Evolutionary conservation across 73 alveolate genomes (phyloP), one percentile per base, ranked within the genome.

Genomic region (Tetrahymena borealis): DNA sequence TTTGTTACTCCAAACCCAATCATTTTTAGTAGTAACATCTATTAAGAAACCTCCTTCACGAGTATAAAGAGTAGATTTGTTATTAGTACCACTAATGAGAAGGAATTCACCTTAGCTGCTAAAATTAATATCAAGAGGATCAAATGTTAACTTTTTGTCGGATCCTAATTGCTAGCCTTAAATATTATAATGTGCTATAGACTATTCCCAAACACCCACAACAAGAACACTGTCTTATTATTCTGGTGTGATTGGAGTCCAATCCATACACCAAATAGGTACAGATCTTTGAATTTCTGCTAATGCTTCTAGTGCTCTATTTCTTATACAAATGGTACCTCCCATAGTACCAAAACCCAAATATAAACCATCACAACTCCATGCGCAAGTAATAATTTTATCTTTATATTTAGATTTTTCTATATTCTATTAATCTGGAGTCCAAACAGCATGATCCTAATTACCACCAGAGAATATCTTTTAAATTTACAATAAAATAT

Each of bases 231-330:
- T 79, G 38, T 39, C 35, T 33, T 93, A 40, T 39, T 32, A 93
- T 12, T 93, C 95, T 0, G 93, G 78, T 28, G 95, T 85, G 24
- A 93, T 85, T 0, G 95, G 95, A 10, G 95, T 39, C 95, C 95
- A 93, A 37, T 93, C 95, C 95, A 93, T 79, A 36, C 95, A 93
- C 95, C 95, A 93, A 3, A 93, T 77, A 15, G 95, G 95, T n/a
- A 91, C 92, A 0, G 90, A 91, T 33, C 91, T 93, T 40, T 39
- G 32, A 38, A 93, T 85, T 90, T 93, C 95, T 32, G 90, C 91
- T 77, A 93, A 90, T 39, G 31, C 16, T 39, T 38, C 78, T 7
- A 92, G 93, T 32, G 90, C 78, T 39, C 95, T 93, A 85, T 93
- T 92, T 7, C 93, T 93, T 16, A 93, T 38, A 13, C 90, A 93